Evolutionary conservation across 495 filamentous ascomycete genomes (phyloP), one percentile per base, ranked within the genome.

Genomic region (Podospora australis): DNA sequence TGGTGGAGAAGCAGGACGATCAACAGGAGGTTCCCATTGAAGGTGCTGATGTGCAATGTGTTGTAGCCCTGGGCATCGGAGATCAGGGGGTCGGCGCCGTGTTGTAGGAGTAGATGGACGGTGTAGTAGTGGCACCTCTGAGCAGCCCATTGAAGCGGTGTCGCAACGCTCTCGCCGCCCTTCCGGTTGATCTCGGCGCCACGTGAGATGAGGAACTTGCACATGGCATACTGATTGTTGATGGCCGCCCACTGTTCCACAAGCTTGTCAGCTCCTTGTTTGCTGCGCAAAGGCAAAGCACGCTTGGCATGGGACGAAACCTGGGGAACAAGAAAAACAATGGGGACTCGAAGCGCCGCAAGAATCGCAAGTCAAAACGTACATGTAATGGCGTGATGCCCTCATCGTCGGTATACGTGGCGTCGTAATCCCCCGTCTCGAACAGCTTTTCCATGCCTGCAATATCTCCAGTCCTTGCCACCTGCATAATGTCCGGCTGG

Each of bases 351-450:
- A 19, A 0, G 8, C 9, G 2, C 23, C 28, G 5, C 6, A 19
- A 39, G 39, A 26, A 21, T 1, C 35, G 36, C 36, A 34, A 42
- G 34, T 13, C 16, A 39, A 39, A 34, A 66, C 83, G 54, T 75
- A 98, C 92, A 76, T 98, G 92, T 68, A 98, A 71, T 42, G 92
- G 90, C 34, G 90, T 97, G 57, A 96, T 94, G 56, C 84, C 87
- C 65, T 98, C 87, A 41, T 84, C 88, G 60, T 97, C 94, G 49
- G 73, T 77, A 62, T 92, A 88, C 40, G 76, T 82, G 20, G 87
- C 87, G 54, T 85, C 81, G 65, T 78, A 87, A 46, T 87, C 92
- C 55, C 86, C 83, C 43, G 74, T 78, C 51, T 87, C 85, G 55
- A 95, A 90, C 21, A 98, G 72, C 70, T 81, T 90, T 69, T 94